Evolutionary conservation across 208 protist genomes (phyloP).

Genomic region (Leishmania amazonensis): DNA sequence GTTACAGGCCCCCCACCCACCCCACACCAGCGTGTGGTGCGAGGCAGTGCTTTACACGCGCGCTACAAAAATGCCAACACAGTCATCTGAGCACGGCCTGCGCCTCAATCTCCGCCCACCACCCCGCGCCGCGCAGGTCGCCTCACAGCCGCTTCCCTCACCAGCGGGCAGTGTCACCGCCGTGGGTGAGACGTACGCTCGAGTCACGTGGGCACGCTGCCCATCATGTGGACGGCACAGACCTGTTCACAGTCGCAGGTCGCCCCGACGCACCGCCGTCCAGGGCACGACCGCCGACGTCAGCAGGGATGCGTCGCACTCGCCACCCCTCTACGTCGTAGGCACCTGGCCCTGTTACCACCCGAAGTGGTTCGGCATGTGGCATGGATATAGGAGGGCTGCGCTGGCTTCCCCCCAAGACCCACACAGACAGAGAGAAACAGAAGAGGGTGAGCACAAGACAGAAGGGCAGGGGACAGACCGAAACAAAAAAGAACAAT

Average conservation of each 20-base stretch:
- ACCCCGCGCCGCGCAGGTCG: background rate
- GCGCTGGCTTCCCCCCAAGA: background rate
- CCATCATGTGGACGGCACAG: no score
- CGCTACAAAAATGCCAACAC: background rate
- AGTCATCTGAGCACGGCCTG: background rate
- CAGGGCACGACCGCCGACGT: no score
- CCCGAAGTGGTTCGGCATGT: no score
- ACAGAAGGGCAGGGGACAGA: background rate
- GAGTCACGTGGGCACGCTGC: no score
- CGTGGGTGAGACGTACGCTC: no score
- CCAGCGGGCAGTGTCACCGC: no score
- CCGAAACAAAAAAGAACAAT: background rate
- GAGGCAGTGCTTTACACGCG: background rate
- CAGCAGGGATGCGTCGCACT: no score
- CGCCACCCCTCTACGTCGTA: no score
- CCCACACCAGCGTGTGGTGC: background rate
- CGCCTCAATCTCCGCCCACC: background rate
- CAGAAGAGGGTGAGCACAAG: background rate
- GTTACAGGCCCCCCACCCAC: background rate
- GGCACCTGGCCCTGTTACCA: no score
- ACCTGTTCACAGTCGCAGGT: no score
- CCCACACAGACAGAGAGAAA: background rate
- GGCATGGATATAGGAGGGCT: no score
- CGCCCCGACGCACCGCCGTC: no score
- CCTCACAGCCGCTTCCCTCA: background rate